Conservation (phyloP, 768 basidiomycete species). For the Boletales sp. region DNA sequence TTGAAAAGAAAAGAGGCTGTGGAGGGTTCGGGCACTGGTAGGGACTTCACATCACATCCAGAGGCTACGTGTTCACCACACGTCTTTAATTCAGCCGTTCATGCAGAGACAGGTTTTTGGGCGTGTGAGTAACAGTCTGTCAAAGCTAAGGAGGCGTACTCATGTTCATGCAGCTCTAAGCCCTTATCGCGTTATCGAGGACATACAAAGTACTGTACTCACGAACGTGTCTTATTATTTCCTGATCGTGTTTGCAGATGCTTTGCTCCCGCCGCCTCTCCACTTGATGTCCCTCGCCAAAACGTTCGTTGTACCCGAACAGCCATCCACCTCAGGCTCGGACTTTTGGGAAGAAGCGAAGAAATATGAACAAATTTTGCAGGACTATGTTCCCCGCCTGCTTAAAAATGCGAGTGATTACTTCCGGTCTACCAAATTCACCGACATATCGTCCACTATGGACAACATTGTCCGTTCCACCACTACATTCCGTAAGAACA, state of each 20-base stretch:
- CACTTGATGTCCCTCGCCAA: not conserved
- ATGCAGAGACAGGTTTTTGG: too few relatives aligned
- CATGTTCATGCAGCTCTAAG: not conserved
- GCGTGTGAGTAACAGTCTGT: too few relatives aligned
- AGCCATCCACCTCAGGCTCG: not conserved
- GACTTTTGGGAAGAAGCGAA: slow-evolving; percentile 13
- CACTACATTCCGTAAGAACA: slow-evolving; percentile 7
- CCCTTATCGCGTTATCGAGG: not conserved
- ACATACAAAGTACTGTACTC: not conserved
- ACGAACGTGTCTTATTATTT: not conserved
- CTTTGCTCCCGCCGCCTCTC: not conserved
- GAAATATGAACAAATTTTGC: slow-evolving; percentile 1
- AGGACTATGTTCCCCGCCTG: slow-evolving; percentile 2
- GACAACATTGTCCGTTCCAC: slow-evolving; percentile 11
- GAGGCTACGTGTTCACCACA: too few relatives aligned
- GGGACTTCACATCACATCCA: too few relatives aligned
- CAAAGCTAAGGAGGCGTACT: not conserved
- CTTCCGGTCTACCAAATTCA: slow-evolving; percentile 7
- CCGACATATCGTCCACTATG: slow-evolving; percentile 3
- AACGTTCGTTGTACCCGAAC: not conserved
- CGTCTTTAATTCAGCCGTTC: too few relatives aligned
- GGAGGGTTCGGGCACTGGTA: too few relatives aligned
- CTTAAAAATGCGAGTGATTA: not conserved
- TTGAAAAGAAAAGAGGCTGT: too few relatives aligned
- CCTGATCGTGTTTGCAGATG: not conserved